Base-by-base conservation (phyloP, 441 rosid species). In the Adansonia gregorii region DNA sequence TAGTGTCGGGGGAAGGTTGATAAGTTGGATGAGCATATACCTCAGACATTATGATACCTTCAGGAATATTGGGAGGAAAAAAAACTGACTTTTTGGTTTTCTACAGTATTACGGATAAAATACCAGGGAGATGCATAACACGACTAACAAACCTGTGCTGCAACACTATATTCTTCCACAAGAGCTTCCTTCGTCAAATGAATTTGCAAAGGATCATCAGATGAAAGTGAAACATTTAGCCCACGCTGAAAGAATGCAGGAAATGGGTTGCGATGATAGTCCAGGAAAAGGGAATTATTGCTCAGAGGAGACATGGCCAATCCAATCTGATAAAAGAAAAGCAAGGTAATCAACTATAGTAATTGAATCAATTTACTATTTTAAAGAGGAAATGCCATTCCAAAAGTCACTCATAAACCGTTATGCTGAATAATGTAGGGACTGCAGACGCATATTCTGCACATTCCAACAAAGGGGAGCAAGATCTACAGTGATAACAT, bases 291-390 rank as follows among this genome's bases (percentile, higher is more conserved):
- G 73, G 97, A 93, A 84, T 96, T 96, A 88, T 96, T 96, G 97
- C 98, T 96, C 80, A 94, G 90, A 80, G 99, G 99, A 80, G 99
- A 96, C 98, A 96, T 90, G 52, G 98, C 97, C 88, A 96, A 85
- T 80, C 98, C 98, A 55, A 96, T 90, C 99, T 96, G 90, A 75
- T 31, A 75, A 35, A 19, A 75, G 27, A 66, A 39, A 9, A 17
- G 20, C 8, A 74, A 24, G 51, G 3, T 54, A 17, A 46, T 24
- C n/a, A 74, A 12, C 58, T 49, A 35, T 14, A 11, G 41, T 74
- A 14, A 45, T 60, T 22, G 46, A 74, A 60, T 31, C 48, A 17
- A 71, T 72, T 35, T n/a, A 54, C 35, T 72, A 41, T 39, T 72
- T 55, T 56, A 72, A 15, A 35, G 65, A 49, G 45, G 8, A 31